A percentile compares a stretch with the other conserved stretches of the same genome.
phyloP scores from a whole-genome alignment of 768 basidiomycete species.

The Auriscalpium microsporum region DNA sequence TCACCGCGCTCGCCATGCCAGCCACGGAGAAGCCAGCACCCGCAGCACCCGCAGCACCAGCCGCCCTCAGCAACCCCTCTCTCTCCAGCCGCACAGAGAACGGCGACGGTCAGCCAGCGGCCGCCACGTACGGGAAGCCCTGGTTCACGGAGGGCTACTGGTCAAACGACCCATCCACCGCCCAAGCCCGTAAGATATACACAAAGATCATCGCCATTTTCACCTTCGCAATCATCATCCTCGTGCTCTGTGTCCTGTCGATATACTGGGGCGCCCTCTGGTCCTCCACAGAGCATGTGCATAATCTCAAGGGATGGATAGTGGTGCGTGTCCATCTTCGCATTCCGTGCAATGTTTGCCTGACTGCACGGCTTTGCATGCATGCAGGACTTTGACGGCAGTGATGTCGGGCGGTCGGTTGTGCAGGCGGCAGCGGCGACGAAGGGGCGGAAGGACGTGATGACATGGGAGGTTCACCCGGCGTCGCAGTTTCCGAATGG shows the following conservation, averaged over 20 bases:
- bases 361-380: not conserved
- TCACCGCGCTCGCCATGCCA: not conserved
- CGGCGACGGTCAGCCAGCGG: not conserved
- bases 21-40: not conserved
- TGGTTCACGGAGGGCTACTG: conserved; percentile 15
- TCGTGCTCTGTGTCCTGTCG: conserved; percentile 40
- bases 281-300: conserved; percentile 28
- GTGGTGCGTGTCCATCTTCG: conserved; percentile 34
- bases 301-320: conserved; percentile 45
- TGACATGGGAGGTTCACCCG: conserved; percentile 39
- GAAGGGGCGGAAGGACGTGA: conserved; percentile 20
- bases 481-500: conserved; percentile 40
- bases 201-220: conserved; percentile 31
- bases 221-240: conserved; percentile 25
- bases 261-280: conserved; percentile 58
- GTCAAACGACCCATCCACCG: conserved; percentile 11
- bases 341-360: not conserved
- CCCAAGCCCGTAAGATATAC: conserved; percentile 30
- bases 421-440: conserved; percentile 28
- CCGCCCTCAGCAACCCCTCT: not conserved
- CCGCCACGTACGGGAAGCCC: not conserved
- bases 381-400: conserved; percentile 53
- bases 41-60: too few species aligned
- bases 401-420: conserved; percentile 39
- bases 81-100: not conserved